Evolutionary conservation across 192 early-diverging fungal genomes (phyloP).

Genomic region (Backusella australiensis): DNA sequence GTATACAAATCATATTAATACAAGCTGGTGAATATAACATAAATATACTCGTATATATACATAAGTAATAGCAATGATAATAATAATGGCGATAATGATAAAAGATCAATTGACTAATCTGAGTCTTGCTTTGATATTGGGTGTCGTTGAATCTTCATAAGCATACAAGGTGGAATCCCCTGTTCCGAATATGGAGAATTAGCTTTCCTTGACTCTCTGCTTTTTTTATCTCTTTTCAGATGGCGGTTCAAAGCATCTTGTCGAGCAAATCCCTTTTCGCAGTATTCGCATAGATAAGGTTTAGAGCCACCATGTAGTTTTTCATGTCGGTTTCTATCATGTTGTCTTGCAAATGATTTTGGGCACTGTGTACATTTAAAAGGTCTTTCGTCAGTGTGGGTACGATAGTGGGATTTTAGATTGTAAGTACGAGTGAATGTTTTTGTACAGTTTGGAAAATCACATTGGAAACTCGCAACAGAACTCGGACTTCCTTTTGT

Average conservation of each 20-base stretch:
- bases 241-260: constrained; percentile 73
- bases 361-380: constrained; percentile 63
- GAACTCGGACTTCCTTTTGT: background rate
- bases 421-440: constrained; percentile 70
- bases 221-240: constrained; percentile 51
- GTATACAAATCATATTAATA: background rate
- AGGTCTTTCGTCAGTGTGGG: constrained; percentile 66
- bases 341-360: constrained; percentile 75
- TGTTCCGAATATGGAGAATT: background rate
- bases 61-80: background rate
- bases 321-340: constrained; percentile 85
- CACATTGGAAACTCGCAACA: constrained; percentile 13
- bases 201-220: background rate
- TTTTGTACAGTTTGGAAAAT: constrained; percentile 41
- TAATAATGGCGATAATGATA: background rate
- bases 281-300: constrained; percentile 66
- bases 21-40: background rate
- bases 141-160: background rate
- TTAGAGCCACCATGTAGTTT: constrained; percentile 72
- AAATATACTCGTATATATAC: background rate
- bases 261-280: constrained; percentile 69
- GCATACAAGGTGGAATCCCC: background rate
- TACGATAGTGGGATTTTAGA: constrained; percentile 63
- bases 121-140: background rate
- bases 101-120: background rate